Evolutionary conservation across 306 rosid genomes (phyloP).

Genomic region (Lagenaria siceraria): DNA sequence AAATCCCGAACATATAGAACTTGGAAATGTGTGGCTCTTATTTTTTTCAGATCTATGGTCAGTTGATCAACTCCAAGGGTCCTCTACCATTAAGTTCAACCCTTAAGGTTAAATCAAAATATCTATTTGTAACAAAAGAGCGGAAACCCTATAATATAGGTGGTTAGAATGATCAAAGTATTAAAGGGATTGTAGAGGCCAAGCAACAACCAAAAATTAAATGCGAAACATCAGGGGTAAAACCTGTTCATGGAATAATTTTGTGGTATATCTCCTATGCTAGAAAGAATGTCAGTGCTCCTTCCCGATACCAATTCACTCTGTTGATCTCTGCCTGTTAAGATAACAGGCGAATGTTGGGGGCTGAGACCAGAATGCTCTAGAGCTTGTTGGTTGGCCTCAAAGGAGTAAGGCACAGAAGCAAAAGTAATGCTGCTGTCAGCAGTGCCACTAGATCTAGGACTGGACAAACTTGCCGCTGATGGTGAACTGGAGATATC

Average conservation of each 20-base stretch:
- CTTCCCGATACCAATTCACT: conserved; percentile 27
- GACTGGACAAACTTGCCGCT: conserved; percentile 48
- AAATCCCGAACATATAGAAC: neutral
- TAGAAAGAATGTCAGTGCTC: conserved; percentile 11
- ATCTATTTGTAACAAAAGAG: neutral
- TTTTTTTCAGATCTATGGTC: neutral
- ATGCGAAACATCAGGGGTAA: neutral
- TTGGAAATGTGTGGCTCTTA: neutral
- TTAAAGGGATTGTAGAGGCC: neutral
- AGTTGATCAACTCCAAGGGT: neutral
- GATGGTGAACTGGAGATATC: conserved; percentile 52
- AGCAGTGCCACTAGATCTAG: conserved; percentile 57
- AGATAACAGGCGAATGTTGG: conserved; percentile 1
- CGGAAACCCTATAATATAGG: neutral
- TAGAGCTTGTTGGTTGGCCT: conserved; percentile 41
- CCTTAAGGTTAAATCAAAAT: neutral
- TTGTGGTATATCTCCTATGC: conserved; percentile 7
- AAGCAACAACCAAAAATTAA: conserved; percentile 2
- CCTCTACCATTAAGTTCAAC: neutral
- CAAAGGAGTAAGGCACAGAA: conserved; percentile 48
- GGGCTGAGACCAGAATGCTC: conserved; percentile 26
- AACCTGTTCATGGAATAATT: conserved; percentile 11
- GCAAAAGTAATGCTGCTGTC: conserved; percentile 49
- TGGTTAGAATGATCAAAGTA: neutral
- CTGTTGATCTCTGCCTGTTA: conserved; percentile 25